Evolutionary conservation across 2,329 filamentous ascomycete species (phyloP).

Genomic region (Cadophora gregata): DNA sequence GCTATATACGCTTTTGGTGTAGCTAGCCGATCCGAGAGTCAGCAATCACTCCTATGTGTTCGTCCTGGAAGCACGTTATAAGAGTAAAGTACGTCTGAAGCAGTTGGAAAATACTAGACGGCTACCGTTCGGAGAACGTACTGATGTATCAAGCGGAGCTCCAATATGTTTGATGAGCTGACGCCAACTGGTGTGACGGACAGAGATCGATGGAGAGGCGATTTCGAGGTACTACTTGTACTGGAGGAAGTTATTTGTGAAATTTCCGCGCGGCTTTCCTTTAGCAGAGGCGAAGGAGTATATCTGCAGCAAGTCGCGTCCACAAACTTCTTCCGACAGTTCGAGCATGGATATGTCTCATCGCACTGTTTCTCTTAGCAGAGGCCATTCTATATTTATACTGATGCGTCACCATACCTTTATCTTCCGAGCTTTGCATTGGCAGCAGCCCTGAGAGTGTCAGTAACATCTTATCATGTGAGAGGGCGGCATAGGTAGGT

Average conservation of each 20-base stretch:
- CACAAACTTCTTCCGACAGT: slow-evolving; percentile 25
- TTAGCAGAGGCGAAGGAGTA: not conserved
- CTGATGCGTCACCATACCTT: slow-evolving; percentile 18
- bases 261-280: not conserved
- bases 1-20: slow-evolving; percentile 24
- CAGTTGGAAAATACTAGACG: too few species aligned
- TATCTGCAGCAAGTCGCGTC: slow-evolving; percentile 24
- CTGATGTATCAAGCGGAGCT: slow-evolving; percentile 29
- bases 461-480: not conserved
- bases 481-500: not conserved
- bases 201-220: slow-evolving; percentile 5
- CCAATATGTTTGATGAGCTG: slow-evolving; percentile 19
- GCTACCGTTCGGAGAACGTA: too few species aligned
- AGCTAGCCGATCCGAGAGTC: too few species aligned
- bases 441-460: slow-evolving; percentile 23
- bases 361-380: slow-evolving; percentile 25
- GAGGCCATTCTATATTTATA: not conserved
- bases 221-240: slow-evolving; percentile 1
- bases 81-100: too few species aligned
- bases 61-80: too few species aligned
- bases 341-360: slow-evolving; percentile 25
- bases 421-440: slow-evolving; percentile 29
- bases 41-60: too few species aligned
- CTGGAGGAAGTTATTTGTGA: not conserved
- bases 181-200: slow-evolving; percentile 18